Conservation (phyloP, 2,329 filamentous ascomycete genomes). For the Lecanicillium sp. region DNA sequence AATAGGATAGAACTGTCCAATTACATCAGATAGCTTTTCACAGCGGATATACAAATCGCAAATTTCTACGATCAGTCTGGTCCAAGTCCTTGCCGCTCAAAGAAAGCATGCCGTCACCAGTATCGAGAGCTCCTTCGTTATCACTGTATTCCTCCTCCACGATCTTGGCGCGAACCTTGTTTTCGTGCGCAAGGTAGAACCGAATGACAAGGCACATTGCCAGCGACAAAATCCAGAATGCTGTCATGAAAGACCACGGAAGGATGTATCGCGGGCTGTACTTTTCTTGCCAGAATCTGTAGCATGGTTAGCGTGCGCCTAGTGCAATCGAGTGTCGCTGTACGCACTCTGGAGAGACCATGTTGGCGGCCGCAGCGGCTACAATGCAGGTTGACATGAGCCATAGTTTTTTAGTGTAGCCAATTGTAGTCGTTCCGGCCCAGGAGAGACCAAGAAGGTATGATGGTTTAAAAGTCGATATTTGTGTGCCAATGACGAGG, state of each 20-base stretch:
- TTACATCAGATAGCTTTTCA: slow-evolving; percentile 11
- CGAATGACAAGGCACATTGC: slow-evolving; percentile 14
- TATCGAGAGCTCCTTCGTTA: slow-evolving; percentile 8
- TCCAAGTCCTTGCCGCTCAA: slow-evolving; percentile 11
- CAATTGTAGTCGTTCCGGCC: slow-evolving; percentile 14
- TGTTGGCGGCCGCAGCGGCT: slow-evolving; percentile 14
- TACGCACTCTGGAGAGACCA: slow-evolving; percentile 18
- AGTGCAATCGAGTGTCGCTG: no score
- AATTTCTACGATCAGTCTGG: slow-evolving; percentile 11
- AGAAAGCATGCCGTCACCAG: slow-evolving; percentile 8
- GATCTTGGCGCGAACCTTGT: slow-evolving; percentile 6
- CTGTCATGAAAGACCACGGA: slow-evolving; percentile 14
- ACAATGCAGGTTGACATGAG: slow-evolving; percentile 14
- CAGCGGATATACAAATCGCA: slow-evolving; percentile 19
- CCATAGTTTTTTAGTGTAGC: slow-evolving; percentile 14
- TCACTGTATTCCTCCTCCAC: slow-evolving; percentile 1
- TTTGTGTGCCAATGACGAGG: slow-evolving; percentile 17
- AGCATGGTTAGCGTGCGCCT: no score
- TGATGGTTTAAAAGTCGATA: slow-evolving; percentile 19
- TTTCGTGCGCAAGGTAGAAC: slow-evolving; percentile 12
- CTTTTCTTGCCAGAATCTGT: slow-evolving; percentile 13
- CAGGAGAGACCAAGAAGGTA: slow-evolving; percentile 18
- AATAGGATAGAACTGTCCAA: no score
- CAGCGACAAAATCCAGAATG: slow-evolving; percentile 14
- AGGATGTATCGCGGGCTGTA: slow-evolving; percentile 12